These are phyloP conservation scores for Sporisorium scitamineum DNA, from an alignment of 1,284 basidiomycete genomes.

Conservation along the genomic window DNA sequence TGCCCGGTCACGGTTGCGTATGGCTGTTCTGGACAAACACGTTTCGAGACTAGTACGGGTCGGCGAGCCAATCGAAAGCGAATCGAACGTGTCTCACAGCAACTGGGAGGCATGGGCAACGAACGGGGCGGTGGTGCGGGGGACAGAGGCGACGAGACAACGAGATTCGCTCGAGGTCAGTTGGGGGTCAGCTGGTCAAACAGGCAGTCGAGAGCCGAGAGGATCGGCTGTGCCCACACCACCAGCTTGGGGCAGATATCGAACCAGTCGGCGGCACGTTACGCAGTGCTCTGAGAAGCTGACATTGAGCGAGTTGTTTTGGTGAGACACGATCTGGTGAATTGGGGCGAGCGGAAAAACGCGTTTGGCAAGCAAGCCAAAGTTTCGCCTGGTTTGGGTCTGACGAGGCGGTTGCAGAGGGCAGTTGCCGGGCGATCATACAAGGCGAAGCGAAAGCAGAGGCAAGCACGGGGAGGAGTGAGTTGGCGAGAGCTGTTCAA, in stretches of 20 bases:
- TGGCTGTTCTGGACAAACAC: neutral
- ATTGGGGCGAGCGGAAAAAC: neutral
- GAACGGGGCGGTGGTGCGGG: too few species aligned
- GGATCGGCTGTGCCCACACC: neutral
- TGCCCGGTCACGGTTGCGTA: neutral
- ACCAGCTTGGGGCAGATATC: conserved; percentile 5
- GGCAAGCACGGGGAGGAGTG: neutral
- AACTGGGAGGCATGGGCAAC: too few species aligned
- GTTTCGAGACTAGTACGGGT: neutral
- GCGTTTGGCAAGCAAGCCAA: neutral
- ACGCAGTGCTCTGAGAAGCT: too few species aligned
- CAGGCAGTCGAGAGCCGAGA: too few species aligned
- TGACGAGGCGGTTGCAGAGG: neutral
- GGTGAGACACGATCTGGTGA: neutral
- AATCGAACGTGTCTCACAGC: neutral
- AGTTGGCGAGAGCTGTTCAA: neutral
- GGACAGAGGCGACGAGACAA: too few species aligned
- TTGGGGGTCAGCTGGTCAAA: too few species aligned
- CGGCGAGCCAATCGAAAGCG: neutral
- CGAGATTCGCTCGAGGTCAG: too few species aligned
- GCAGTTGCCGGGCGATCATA: conserved; percentile 1
- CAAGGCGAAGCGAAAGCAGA: too few species aligned
- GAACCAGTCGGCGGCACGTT: neutral
- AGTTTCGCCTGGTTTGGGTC: neutral
- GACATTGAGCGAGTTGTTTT: neutral